phyloP scores from a whole-genome alignment of 441 rosid species.

The Brassica balearica region DNA sequence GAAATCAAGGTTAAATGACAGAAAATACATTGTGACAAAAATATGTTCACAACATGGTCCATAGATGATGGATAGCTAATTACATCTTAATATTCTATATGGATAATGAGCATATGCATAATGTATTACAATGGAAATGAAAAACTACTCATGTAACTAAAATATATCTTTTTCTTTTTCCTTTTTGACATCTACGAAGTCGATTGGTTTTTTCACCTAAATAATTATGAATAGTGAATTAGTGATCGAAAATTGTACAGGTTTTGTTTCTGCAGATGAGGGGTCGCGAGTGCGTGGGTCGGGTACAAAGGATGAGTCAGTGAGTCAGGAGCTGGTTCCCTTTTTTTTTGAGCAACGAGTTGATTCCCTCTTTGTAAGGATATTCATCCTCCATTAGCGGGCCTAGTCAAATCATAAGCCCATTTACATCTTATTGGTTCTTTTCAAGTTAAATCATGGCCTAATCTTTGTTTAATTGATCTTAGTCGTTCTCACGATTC shows the following conservation, averaged over 20 bases:
- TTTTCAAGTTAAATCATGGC: constrained; percentile 10
- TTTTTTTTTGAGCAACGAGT: background rate
- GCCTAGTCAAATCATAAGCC: constrained; percentile 13
- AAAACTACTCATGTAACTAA: background rate
- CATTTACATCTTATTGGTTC: constrained; percentile 15
- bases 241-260: constrained; percentile 21
- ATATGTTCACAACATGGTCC: background rate
- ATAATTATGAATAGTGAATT: constrained; percentile 14
- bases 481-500: background rate
- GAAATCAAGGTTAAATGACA: background rate
- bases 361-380: constrained; percentile 35
- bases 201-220: background rate
- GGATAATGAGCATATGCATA: background rate
- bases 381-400: constrained; percentile 9
- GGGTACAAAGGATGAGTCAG: constrained; percentile 41
- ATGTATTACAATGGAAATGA: background rate
- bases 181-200: background rate
- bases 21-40: background rate
- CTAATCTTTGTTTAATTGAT: background rate
- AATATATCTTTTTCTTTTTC: background rate
- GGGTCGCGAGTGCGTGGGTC: constrained; percentile 40
- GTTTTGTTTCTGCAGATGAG: constrained; percentile 37
- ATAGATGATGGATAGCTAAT: background rate
- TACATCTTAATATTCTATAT: background rate
- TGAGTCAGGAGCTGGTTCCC: constrained; percentile 41